Percentiles rank a stretch among this genome's conserved stretches.
Conservation (phyloP, 306 rosid species). For the Herpetospermum pedunculosum region DNA sequence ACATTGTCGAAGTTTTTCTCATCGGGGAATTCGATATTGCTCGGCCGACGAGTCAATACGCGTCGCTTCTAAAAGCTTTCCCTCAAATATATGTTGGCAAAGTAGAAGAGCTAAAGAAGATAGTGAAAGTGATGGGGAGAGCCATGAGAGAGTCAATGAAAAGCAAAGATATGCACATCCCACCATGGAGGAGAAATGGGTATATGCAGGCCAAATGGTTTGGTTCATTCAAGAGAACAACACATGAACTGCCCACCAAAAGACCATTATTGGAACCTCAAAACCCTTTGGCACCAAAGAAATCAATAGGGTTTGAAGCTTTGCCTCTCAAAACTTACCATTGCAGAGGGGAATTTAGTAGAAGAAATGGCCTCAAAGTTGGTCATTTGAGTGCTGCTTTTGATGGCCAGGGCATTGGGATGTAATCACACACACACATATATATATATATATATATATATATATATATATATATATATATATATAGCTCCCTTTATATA, state of each 20-base stretch:
- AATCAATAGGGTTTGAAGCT: slow-evolving; percentile 39
- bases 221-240: slow-evolving; percentile 53
- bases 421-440: too few relatives aligned
- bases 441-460: too few relatives aligned
- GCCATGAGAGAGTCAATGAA: slow-evolving; percentile 63
- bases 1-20: slow-evolving; percentile 46
- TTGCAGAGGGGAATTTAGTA: slow-evolving; percentile 31
- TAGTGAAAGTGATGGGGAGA: slow-evolving; percentile 48
- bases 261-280: background rate
- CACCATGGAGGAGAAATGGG: slow-evolving; percentile 80
- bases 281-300: background rate
- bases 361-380: slow-evolving; percentile 31
- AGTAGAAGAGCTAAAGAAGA: slow-evolving; percentile 41
- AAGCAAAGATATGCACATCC: slow-evolving; percentile 27
- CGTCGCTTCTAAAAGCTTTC: slow-evolving; percentile 34
- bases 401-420: background rate
- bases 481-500: background rate
- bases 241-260: slow-evolving; percentile 23
- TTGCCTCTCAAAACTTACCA: slow-evolving; percentile 7
- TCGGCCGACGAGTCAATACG: slow-evolving; percentile 49
- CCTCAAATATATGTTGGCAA: slow-evolving; percentile 51
- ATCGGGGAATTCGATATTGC: slow-evolving; percentile 51
- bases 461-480: too few relatives aligned
- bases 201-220: slow-evolving; percentile 83
- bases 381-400: slow-evolving; percentile 47